Conservation (phyloP, 78 protist genomes). For the Speleostelium caveatum region DNA sequence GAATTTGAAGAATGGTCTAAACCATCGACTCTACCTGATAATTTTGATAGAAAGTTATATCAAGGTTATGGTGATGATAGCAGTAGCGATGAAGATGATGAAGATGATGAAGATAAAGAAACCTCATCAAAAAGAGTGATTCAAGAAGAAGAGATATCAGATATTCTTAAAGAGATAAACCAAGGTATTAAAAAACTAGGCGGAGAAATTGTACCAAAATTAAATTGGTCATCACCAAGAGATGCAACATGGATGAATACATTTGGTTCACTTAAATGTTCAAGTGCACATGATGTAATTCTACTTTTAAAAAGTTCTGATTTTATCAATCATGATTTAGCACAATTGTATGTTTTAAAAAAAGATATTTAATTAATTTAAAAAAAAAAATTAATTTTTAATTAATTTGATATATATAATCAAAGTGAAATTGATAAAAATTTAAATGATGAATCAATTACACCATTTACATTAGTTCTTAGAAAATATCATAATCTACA, state of each 20-base stretch:
- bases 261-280: slow-evolving; percentile 31
- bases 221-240: slow-evolving; percentile 80
- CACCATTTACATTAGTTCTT: slow-evolving; percentile 72
- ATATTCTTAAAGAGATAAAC: slow-evolving; percentile 12
- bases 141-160: slow-evolving; percentile 15
- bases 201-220: slow-evolving; percentile 76
- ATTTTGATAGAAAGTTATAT: slow-evolving; percentile 23
- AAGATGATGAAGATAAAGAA: background rate
- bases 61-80: slow-evolving; percentile 18
- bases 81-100: slow-evolving; percentile 6
- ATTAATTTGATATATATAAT: background rate
- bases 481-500: slow-evolving; percentile 43
- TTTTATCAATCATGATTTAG: slow-evolving; percentile 68
- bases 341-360: slow-evolving; percentile 42
- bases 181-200: slow-evolving; percentile 50
- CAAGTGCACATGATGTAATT: slow-evolving; percentile 39
- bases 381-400: background rate
- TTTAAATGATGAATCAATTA: background rate
- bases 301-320: slow-evolving; percentile 79
- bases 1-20: slow-evolving; percentile 42
- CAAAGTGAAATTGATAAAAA: slow-evolving; percentile 14
- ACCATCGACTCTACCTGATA: background rate
- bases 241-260: slow-evolving; percentile 77
- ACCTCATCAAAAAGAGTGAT: slow-evolving; percentile 6
- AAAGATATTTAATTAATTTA: background rate